Evolutionary conservation across 2,329 filamentous ascomycete species (phyloP).

Genomic region (Orbilia oligospora): DNA sequence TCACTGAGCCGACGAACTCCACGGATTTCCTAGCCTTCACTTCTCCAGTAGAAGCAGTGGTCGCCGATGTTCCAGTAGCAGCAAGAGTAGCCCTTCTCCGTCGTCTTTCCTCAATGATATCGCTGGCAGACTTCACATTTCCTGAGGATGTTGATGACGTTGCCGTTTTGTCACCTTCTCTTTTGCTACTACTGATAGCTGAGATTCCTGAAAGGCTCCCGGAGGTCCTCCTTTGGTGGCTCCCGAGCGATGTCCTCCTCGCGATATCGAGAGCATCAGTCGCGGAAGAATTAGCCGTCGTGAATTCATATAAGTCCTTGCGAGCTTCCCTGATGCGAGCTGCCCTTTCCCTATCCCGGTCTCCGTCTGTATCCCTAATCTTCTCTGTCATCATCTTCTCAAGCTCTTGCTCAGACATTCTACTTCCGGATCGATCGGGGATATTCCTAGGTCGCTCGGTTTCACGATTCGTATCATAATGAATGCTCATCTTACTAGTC

Average conservation of each 20-base stretch:
- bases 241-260: constrained; percentile 32
- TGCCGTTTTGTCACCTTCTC: constrained; percentile 28
- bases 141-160: neutral
- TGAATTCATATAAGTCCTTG: constrained; percentile 52
- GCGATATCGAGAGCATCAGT: constrained; percentile 25
- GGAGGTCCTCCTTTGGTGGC: constrained; percentile 51
- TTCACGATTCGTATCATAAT: constrained; percentile 33
- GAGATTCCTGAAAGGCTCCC: constrained; percentile 43
- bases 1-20: constrained; percentile 23
- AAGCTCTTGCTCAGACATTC: constrained; percentile 42
- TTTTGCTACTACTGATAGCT: constrained; percentile 35
- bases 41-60: constrained; percentile 4
- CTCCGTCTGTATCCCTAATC: neutral
- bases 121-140: constrained; percentile 49
- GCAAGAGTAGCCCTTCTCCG: constrained; percentile 45
- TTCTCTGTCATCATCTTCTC: constrained; percentile 47
- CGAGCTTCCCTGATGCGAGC: constrained; percentile 34
- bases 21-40: constrained; percentile 40
- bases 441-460: constrained; percentile 15
- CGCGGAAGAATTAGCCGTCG: constrained; percentile 22
- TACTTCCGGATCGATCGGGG: constrained; percentile 17
- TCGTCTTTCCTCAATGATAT: constrained; percentile 54
- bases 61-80: constrained; percentile 14
- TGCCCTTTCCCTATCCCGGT: constrained; percentile 10
- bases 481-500: constrained; percentile 51